Conservation (phyloP, 805 yeast species). For the Starmerella kuoi region DNA sequence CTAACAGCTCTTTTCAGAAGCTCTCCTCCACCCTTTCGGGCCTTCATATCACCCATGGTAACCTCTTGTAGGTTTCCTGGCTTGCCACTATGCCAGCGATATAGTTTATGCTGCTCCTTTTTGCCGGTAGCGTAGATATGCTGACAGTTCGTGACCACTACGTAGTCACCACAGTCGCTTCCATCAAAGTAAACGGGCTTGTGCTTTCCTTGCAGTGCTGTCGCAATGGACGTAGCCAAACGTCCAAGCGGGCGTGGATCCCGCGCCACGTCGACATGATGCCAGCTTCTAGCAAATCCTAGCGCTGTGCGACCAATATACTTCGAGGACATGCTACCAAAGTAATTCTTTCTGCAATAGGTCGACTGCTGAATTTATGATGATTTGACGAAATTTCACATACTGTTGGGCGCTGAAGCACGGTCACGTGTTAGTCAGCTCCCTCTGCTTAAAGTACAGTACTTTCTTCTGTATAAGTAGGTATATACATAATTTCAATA, state of each 20-base stretch:
- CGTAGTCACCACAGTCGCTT: constrained; percentile 89
- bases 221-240: constrained; percentile 77
- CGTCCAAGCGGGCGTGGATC: constrained; percentile 85
- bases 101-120: constrained; percentile 65
- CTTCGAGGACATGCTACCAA: constrained; percentile 29
- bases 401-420: no score
- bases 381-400: no score
- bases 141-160: constrained; percentile 87
- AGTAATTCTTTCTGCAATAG: no score
- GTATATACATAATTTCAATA: no score
- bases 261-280: constrained; percentile 78
- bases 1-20: constrained; percentile 75
- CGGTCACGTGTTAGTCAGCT: no score
- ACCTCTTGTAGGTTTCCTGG: constrained; percentile 82
- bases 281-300: constrained; percentile 85
- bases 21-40: constrained; percentile 80
- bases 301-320: constrained; percentile 43
- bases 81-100: constrained; percentile 78
- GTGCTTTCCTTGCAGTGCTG: constrained; percentile 89
- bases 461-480: no score
- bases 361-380: no score
- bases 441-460: no score
- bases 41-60: constrained; percentile 65
- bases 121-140: constrained; percentile 73
- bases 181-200: constrained; percentile 72